Evolutionary conservation across 73 alveolate genomes (phyloP).

Genomic region (Paramecium bursaria): DNA sequence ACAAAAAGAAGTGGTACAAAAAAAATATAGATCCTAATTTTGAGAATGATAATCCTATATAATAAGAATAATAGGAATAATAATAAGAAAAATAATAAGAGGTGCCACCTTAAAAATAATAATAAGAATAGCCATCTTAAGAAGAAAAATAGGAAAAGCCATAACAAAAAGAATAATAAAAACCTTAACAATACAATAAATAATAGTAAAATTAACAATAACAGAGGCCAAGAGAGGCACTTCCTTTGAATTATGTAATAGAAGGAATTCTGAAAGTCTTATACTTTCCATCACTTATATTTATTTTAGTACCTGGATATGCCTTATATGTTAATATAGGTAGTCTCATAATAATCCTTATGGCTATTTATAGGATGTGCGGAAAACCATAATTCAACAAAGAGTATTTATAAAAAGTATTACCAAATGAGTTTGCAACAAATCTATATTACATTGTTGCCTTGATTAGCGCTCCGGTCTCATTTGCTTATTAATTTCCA

Average conservation of each 20-base stretch:
- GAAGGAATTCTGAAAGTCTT: slow-evolving; percentile 48
- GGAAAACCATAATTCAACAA: slow-evolving; percentile 15
- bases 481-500: slow-evolving; percentile 31
- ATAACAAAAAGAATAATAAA: neutral
- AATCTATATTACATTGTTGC: slow-evolving; percentile 2
- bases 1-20: slow-evolving; percentile 50
- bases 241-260: neutral
- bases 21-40: slow-evolving; percentile 31
- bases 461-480: neutral
- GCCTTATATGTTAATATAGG: neutral
- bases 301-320: neutral
- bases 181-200: neutral
- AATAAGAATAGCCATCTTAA: no score
- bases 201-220: slow-evolving; percentile 3
- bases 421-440: slow-evolving; percentile 23
- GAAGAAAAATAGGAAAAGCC: no score
- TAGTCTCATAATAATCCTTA: neutral
- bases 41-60: slow-evolving; percentile 22
- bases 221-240: neutral
- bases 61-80: neutral
- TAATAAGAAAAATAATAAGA: no score
- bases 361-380: slow-evolving; percentile 4
- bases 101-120: no score
- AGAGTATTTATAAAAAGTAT: neutral
- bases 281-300: slow-evolving; percentile 27